Evolutionary conservation across 1,139 yeast species (phyloP).

Genomic region (Candida frijolesensis): DNA sequence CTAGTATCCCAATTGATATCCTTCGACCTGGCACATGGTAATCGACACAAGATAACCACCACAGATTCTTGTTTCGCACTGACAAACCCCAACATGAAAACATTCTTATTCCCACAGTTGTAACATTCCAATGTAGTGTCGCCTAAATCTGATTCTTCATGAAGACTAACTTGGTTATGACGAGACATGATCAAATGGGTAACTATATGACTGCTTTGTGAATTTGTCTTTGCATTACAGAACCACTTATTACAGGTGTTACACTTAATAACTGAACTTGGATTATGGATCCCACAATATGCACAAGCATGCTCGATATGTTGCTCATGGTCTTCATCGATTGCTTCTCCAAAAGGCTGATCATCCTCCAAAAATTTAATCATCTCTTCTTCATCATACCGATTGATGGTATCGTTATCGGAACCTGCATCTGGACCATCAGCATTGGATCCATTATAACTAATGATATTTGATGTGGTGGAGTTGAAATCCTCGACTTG

Average conservation of each 20-base stretch:
- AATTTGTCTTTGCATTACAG: constrained; percentile 72
- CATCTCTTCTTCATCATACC: constrained; percentile 4
- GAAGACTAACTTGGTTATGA: constrained; percentile 75
- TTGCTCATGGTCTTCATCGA: constrained; percentile 9
- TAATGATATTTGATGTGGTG: constrained; percentile 6
- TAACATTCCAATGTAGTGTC: constrained; percentile 87
- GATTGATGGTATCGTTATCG: constrained; percentile 10
- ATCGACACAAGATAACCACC: constrained; percentile 82
- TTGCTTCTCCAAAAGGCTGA: not conserved
- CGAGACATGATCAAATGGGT: constrained; percentile 83
- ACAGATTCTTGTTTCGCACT: constrained; percentile 87
- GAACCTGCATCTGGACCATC: constrained; percentile 6
- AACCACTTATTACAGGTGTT: constrained; percentile 84
- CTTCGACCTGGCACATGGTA: constrained; percentile 83
- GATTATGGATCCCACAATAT: constrained; percentile 76
- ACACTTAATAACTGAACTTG: constrained; percentile 74
- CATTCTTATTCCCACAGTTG: constrained; percentile 83
- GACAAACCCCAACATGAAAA: constrained; percentile 83
- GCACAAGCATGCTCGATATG: constrained; percentile 50
- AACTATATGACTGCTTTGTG: constrained; percentile 78
- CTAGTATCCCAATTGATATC: constrained; percentile 84
- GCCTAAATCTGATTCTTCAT: constrained; percentile 81
- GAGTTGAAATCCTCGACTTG: constrained; percentile 12
- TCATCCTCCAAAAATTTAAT: constrained; percentile 1
- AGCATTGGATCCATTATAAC: constrained; percentile 4